These are phyloP conservation scores for Xerocomellus chrysenteron DNA, from an alignment of 768 basidiomycete genomes.

Conservation along the genomic window DNA sequence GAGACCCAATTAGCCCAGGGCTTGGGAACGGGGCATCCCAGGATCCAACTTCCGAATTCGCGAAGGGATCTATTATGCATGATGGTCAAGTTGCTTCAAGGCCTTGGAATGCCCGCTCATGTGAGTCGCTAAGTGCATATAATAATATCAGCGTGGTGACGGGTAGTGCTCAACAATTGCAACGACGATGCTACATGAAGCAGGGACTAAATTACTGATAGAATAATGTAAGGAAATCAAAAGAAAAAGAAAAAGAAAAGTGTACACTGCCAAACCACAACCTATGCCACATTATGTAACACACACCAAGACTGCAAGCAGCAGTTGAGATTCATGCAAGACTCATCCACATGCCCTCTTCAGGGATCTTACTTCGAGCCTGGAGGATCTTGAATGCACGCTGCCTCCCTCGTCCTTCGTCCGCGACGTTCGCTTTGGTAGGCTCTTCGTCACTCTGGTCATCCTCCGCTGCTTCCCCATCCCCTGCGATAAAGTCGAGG, in stretches of 20 bases:
- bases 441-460: conserved; percentile 29
- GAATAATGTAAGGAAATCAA: conserved; percentile 29
- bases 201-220: conserved; percentile 30
- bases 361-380: conserved; percentile 64
- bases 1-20: neutral
- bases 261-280: conserved; percentile 8
- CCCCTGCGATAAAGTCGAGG: conserved; percentile 56
- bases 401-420: conserved; percentile 48
- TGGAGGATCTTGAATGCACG: conserved; percentile 70
- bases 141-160: conserved; percentile 14
- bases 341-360: conserved; percentile 81
- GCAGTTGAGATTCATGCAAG: conserved; percentile 43
- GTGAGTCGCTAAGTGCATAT: neutral
- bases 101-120: neutral
- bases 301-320: neutral
- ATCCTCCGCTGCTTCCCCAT: conserved; percentile 49
- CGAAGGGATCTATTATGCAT: neutral
- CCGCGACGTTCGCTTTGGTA: conserved; percentile 16
- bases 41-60: neutral
- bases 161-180: conserved; percentile 19
- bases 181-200: conserved; percentile 31
- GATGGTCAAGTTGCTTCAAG: neutral
- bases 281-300: conserved; percentile 4
- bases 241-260: neutral
- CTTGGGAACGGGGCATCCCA: no score